Base-by-base conservation (phyloP, 1,284 basidiomycete species). In the Heterobasidion occidentale region DNA sequence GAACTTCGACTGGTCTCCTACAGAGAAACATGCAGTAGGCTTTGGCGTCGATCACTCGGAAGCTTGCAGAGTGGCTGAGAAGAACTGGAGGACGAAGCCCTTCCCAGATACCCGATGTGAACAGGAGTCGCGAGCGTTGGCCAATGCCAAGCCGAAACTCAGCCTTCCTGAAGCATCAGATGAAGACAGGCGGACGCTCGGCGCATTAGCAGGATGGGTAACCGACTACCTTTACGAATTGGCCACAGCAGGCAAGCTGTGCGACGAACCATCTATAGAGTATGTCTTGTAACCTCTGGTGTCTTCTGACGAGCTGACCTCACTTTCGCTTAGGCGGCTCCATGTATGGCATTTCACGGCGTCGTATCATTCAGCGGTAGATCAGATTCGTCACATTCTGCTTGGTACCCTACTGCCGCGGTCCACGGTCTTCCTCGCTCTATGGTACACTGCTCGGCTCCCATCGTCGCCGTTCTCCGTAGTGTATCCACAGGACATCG, bases 371-470 rank as follows among this genome's bases (percentile, higher is more conserved):
- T 52, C 52, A 17, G 60, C 59, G 19, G 52, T 54, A 36, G 53
- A 60, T 19, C 59, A 56, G 19, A 63, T 64, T 42, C 54, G 55
- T 17, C 48, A 46, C 27, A 63, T 63, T 46, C 51, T 63, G 7
- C 46, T 61, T 27, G 56, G 59, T 9, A 74, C 71, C 57, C 60
- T 65, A 46, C 63, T 74, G 49, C 65, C 67, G 15, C 66, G 68
- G 7, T 62, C 66, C 19, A 71, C 75, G 11, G 64, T 69, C 54
- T 65, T 83, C 55, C 70, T 80, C 35, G 74, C 77, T 7, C 61
- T 83, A 7, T 81, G 75, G 74, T 78, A 76, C 62, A 71, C 82
- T 54, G 62, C 64, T 36, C 67, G 68, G 35, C 68, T 76, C 17
- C 59, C 59, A 12, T 56, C 54, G 35, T 60, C 59, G 14, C 59